phyloP scores from a whole-genome alignment of 345 rosid genomes.

The Xanthoceras sorbifolium region DNA sequence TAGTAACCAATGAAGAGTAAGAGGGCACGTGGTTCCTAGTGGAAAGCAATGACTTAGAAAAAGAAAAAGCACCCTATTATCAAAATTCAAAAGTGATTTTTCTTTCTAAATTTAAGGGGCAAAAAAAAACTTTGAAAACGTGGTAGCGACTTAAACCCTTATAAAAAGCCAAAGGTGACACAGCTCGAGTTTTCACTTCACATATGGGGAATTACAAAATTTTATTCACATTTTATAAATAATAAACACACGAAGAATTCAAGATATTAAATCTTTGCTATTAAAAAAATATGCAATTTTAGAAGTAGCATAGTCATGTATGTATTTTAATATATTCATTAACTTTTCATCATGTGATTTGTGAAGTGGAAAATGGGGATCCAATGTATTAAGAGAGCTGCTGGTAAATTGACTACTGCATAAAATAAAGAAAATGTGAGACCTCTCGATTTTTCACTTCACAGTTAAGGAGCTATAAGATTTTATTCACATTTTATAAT shows the following conservation, averaged over 20 bases:
- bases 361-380: not conserved
- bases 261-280: no score
- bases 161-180: not conserved
- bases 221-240: not conserved
- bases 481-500: not conserved
- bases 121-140: not conserved
- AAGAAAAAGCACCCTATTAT: not conserved
- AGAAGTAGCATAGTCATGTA: no score
- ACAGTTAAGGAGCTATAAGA: not conserved
- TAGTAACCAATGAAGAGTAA: no score
- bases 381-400: not conserved
- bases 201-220: not conserved
- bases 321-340: no score
- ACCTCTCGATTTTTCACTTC: constrained; percentile 25
- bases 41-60: not conserved
- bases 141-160: not conserved
- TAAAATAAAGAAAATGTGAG: not conserved
- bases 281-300: no score
- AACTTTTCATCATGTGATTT: no score
- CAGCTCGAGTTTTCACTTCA: constrained; percentile 24
- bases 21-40: not conserved
- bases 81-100: not conserved
- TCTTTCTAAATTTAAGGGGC: not conserved
- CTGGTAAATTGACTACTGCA: not conserved
- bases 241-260: not conserved